A percentile compares a stretch with the other conserved stretches of the same genome.
Evolutionary conservation across 257 asterid genomes (phyloP).

Genomic region (Nicotiana sylvestris): DNA sequence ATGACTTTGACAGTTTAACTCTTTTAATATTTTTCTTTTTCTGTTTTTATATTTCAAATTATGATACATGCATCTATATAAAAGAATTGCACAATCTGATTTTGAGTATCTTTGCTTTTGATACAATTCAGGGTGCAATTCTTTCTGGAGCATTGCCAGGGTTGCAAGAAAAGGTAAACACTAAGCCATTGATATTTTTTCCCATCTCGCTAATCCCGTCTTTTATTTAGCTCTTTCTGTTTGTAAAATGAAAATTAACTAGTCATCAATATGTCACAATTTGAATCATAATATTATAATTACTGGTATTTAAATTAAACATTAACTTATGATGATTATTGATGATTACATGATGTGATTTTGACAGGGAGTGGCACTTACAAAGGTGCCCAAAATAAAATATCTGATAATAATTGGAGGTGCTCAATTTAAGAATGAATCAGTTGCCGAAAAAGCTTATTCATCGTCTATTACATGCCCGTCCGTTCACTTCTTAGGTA

Average conservation of each 20-base stretch:
- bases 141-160: slow-evolving; percentile 81
- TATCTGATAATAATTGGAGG: slow-evolving; percentile 73
- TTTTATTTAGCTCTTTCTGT: background rate
- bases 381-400: slow-evolving; percentile 62
- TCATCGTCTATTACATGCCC: slow-evolving; percentile 52
- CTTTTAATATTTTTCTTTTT: background rate
- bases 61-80: background rate
- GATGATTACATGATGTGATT: background rate
- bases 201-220: background rate
- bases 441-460: slow-evolving; percentile 59
- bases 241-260: background rate
- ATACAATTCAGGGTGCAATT: slow-evolving; percentile 70
- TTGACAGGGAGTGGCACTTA: slow-evolving; percentile 67
- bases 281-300: background rate
- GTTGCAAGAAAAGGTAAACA: slow-evolving; percentile 54
- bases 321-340: background rate
- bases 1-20: background rate
- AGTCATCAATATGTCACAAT: background rate
- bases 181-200: too few species aligned
- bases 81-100: background rate
- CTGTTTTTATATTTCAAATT: background rate
- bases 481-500: slow-evolving; percentile 87
- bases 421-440: slow-evolving; percentile 51
- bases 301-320: background rate
- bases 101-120: background rate